phyloP scores from a whole-genome alignment of 1,139 yeast genomes.

The Candida sanyaensis region DNA sequence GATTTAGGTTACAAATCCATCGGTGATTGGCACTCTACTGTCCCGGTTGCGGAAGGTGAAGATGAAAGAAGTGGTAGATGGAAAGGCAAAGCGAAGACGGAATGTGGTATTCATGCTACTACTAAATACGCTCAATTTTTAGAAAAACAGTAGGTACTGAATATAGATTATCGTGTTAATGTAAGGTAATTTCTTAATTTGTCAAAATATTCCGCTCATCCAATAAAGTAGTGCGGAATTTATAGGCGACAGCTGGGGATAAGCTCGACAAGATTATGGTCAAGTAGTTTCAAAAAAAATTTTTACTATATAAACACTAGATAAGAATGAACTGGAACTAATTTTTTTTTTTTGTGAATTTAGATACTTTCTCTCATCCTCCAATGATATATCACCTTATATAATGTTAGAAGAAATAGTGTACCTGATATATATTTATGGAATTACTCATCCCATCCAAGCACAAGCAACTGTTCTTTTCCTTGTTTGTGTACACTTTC shows the following conservation, averaged over 20 bases:
- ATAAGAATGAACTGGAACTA: too few species aligned
- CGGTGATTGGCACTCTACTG: slow-evolving; percentile 96
- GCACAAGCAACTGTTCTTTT: background rate
- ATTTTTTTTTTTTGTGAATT: background rate
- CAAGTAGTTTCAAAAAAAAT: too few species aligned
- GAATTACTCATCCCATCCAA: slow-evolving; percentile 5
- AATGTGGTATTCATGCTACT: slow-evolving; percentile 92
- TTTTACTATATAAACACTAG: too few species aligned
- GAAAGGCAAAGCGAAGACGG: slow-evolving; percentile 92
- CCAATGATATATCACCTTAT: background rate
- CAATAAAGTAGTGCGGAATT: too few species aligned
- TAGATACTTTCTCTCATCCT: background rate
- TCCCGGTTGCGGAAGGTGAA: slow-evolving; percentile 86
- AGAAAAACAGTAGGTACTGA: background rate
- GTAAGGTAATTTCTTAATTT: background rate
- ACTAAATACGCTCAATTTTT: slow-evolving; percentile 67
- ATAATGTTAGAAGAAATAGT: slow-evolving; percentile 5
- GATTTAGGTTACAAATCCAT: slow-evolving; percentile 88
- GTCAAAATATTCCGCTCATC: background rate
- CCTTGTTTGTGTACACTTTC: slow-evolving; percentile 23
- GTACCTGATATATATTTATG: background rate
- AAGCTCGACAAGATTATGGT: too few species aligned
- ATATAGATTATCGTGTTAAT: background rate
- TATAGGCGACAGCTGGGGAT: too few species aligned
- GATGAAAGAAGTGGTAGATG: slow-evolving; percentile 97